A percentile compares a stretch with the other conserved stretches of the same genome.
Evolutionary conservation across 768 basidiomycete species (phyloP).

Genomic region (Macrolepiota dolichaula): DNA sequence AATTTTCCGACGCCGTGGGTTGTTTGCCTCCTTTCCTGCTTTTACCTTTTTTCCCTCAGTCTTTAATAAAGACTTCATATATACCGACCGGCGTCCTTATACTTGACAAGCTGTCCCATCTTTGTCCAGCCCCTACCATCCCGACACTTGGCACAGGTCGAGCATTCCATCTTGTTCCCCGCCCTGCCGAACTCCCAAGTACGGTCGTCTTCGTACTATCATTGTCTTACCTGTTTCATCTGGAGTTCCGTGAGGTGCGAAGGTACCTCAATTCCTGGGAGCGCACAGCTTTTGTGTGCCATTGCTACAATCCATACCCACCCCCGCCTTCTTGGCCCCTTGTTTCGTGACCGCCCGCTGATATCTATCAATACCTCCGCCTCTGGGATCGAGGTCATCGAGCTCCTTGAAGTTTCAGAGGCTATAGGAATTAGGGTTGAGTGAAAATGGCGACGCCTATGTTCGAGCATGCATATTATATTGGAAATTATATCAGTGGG

Average conservation of each 20-base stretch:
- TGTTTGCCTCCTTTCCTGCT: not conserved
- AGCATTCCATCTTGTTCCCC: not conserved
- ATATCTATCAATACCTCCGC: not conserved
- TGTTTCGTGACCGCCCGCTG: not conserved
- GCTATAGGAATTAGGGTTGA: not conserved
- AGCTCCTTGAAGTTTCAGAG: not conserved
- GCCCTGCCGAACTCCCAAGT: not conserved
- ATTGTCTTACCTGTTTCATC: not conserved
- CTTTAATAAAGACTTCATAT: not conserved
- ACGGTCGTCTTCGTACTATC: not conserved
- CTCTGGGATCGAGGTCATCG: not conserved
- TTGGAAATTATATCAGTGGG: constrained; percentile 28
- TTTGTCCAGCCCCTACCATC: not conserved
- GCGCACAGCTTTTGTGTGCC: not conserved
- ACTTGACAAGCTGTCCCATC: not conserved
- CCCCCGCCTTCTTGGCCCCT: not conserved
- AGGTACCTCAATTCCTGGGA: not conserved
- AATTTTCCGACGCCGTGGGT: not conserved
- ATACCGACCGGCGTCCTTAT: not conserved
- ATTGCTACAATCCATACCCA: not conserved
- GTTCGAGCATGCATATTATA: constrained; percentile 28
- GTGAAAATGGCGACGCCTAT: constrained; percentile 1
- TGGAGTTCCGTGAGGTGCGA: not conserved
- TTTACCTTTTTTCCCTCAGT: not conserved
- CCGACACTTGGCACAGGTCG: not conserved